A percentile compares a stretch with the other conserved stretches of the same genome.
phyloP scores from a whole-genome alignment of 495 filamentous ascomycete genomes.

The Hyaloscypha finlandica region DNA sequence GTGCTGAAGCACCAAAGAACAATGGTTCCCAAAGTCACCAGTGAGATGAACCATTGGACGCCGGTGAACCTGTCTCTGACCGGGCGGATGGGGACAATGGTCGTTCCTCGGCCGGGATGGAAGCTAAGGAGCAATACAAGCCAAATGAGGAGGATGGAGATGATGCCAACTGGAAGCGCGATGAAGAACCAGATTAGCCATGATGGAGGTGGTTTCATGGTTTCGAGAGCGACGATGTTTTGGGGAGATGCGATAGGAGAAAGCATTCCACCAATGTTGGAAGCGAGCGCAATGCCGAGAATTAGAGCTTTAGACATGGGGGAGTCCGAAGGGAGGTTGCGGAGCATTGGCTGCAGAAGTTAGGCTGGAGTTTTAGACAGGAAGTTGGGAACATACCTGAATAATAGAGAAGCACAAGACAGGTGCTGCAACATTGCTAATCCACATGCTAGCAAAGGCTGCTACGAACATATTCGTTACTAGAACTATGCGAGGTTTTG shows the following conservation, averaged over 20 bases:
- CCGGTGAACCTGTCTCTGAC: constrained; percentile 87
- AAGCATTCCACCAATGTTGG: constrained; percentile 94
- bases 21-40: constrained; percentile 86
- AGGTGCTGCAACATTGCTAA: constrained; percentile 96
- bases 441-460: constrained; percentile 97
- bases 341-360: constrained; percentile 74
- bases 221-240: constrained; percentile 93
- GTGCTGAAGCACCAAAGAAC: constrained; percentile 89
- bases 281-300: constrained; percentile 91
- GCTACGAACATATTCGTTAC: constrained; percentile 98
- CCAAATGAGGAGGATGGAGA: constrained; percentile 91
- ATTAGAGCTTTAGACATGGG: constrained; percentile 94
- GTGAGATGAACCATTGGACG: constrained; percentile 87
- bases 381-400: constrained; percentile 52
- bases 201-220: constrained; percentile 86
- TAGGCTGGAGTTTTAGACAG: neutral
- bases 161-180: constrained; percentile 86
- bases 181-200: constrained; percentile 99
- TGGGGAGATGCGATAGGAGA: constrained; percentile 96
- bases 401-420: constrained; percentile 99
- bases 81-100: constrained; percentile 88
- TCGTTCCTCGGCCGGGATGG: constrained; percentile 77
- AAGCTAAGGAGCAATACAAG: constrained; percentile 80
- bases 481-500: constrained; percentile 81
- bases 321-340: constrained; percentile 87